Evolutionary conservation across 179 eudicot species (phyloP), one percentile per base, ranked within the genome.

Genomic region (Actinidia arguta): DNA sequence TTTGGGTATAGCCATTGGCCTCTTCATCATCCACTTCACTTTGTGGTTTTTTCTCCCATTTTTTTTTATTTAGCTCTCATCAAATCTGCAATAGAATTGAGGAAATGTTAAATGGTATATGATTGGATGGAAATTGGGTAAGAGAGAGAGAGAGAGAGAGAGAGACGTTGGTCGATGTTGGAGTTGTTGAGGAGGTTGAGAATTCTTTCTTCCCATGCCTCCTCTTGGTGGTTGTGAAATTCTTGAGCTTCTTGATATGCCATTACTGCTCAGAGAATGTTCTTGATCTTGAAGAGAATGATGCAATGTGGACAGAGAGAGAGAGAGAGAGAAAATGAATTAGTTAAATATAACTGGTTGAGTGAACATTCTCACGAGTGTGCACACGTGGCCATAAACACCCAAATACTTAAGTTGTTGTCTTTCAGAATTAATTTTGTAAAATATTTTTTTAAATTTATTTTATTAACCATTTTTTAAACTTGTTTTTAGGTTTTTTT

Each of bases 131-230:
- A 59, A 46, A 48, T 3, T 46, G 12, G 44, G 24, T 39, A 46
- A 59, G 72, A 78, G 18, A 64, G 44, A 25, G 58, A 22, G 81
- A 59, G 58, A 48, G 81, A 44, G 73, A 78, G n/a, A 78, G 61
- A 67, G 62, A 78, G 61, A 78, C 81, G 47, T 78, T 78, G 81
- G 50, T 78, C 73, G 81, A 78, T 66, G 47, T 78, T 64, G 81
- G 61, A 78, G 74, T 50, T 2, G 25, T 64, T 16, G 25, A 66
- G 81, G n/a, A 79, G 75, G 50, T 66, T 18, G 74, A 79, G 81
- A 20, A 63, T 79, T 79, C 74, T 50, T 79, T 79, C 75, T 42
- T 79, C 81, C 75, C 48, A 79, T 48, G 50, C 46, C 25, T 79
- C 62, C 7, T 79, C 63, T 79, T 51, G 63, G 11, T 10, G 47